Conservation (phyloP, 768 basidiomycete genomes). For the Russula lepida region DNA sequence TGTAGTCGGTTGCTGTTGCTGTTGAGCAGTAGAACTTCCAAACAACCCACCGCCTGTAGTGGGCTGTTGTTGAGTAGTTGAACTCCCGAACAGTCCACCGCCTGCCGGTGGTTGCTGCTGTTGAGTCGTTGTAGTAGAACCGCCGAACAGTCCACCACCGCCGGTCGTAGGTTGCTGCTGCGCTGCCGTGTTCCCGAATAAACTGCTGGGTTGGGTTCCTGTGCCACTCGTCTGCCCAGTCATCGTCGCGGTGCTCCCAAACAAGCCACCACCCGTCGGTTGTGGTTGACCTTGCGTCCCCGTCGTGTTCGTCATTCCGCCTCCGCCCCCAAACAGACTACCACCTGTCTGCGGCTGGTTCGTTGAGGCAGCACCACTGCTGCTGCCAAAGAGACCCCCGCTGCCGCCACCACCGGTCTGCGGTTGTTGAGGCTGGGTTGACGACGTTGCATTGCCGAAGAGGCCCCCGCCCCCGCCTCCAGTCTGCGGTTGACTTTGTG, state of each 20-base stretch:
- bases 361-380: background rate
- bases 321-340: background rate
- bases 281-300: background rate
- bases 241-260: constrained; percentile 22
- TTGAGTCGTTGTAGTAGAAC: too few species aligned
- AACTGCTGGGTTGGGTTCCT: background rate
- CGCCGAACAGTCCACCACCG: too few species aligned
- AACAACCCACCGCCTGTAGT: constrained; percentile 23
- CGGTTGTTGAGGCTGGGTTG: constrained; percentile 1
- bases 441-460: background rate
- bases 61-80: background rate
- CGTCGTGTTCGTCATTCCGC: background rate
- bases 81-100: constrained; percentile 22
- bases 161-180: too few species aligned
- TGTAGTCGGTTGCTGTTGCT: background rate
- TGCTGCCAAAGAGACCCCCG: constrained; percentile 5
- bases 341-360: constrained; percentile 20
- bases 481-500: background rate
- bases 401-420: constrained; percentile 1
- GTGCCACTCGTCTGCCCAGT: constrained; percentile 3
- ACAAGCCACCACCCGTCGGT: constrained; percentile 23
- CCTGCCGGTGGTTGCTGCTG: constrained; percentile 5
- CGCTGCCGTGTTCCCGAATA: too few species aligned
- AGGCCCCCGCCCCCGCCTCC: constrained; percentile 1
- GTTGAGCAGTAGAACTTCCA: constrained; percentile 17